Evolutionary conservation across 1,284 basidiomycete genomes (phyloP), one percentile per base, ranked within the genome.

Genomic region (Melampsora americana): DNA sequence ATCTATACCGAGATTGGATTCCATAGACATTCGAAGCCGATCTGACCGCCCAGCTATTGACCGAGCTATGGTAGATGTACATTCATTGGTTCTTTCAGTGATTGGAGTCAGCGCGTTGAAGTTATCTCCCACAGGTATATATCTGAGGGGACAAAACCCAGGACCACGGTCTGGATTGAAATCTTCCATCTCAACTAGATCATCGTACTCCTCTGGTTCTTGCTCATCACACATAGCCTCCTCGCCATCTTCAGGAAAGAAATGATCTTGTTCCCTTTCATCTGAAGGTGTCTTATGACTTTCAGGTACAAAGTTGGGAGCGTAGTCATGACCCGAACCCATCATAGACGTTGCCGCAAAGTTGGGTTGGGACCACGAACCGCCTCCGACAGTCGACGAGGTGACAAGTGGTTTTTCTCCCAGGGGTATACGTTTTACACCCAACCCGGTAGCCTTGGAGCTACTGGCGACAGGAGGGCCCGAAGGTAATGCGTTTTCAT

Each of bases 11-110:
- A 53, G 18, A 53, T 53, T 26, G 16, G 50, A 53, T 53, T 53
- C 50, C 20, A 53, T 26, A 20, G 50, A 53, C 18, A 20, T 53
- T 53, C 50, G 50, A 20, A 20, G 50, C 16, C 50, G 20, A 26
- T 26, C 50, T 53, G 18, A 26, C 23, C 23, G 50, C 16, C 50
- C 23, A 53, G 23, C 50, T 20, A 68, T 62, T 20, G 66, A 75
- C 32, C 46, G 66, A 69, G 65, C 32, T 66, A 77, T 66, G 30
- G 67, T 56, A 56, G 85, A 86, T 3, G 90, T 92, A 81, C 87
- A 93, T 82, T 97, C 95, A 80, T 88, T 88, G 5, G 94, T 96
- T 53, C 93, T 86, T 83, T 97, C 95, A 4, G 92, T 92, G 81
- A 97, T 95, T 0, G 94, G 94, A 12, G 94, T 96, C 91, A 97